Base-by-base conservation (phyloP, 495 filamentous ascomycete species). In the Neurospora sp. region DNA sequence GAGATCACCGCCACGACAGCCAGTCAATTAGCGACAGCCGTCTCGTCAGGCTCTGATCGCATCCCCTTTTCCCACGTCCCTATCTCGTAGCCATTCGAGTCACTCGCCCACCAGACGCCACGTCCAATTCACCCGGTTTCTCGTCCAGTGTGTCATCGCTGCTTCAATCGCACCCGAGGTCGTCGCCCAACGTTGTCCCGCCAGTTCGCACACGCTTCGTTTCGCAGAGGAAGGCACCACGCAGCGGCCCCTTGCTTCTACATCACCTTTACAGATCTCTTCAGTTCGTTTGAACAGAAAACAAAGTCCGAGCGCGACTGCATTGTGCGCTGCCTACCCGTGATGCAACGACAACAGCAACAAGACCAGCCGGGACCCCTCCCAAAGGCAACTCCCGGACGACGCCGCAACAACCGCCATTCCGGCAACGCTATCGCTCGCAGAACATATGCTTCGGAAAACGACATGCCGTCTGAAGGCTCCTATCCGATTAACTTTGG, bases 401-500 rank as follows among this genome's bases (percentile, higher is more conserved):
- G 83, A 27, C 83, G 84, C 44, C 82, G 84, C 35, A 72, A 76
- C 71, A 82, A 83, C 71, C 78, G 81, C 39, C 79, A 78, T 40
- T 74, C 74, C 20, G 75, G 79, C 35, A 81, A 81, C 40, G 77
- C 79, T 10, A 78, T 81, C 0, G 79, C 80, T 62, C 79, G 78
- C 70, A 86, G 82, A 72, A 81, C 76, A 11, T 86, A 87, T 76
- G 84, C 82, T 59, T 87, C 85, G 46, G 85, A 87, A 75, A 87
- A 82, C 72, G 85, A 87, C 72, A 76, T 85, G 75, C 77, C 81
- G 3, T 75, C 72, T 35, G 75, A 81, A 27, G 39, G 59, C 39
- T 35, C 72, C 38, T 74, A 71, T 39, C 71, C 77, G 16, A 74
- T 79, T 5, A 78, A 80, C 69, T 76, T 79, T 44, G 69, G 23